These are phyloP conservation scores for Talaromyces islandicus DNA, from an alignment of 2,329 filamentous ascomycete genomes.

Conservation along the genomic window DNA sequence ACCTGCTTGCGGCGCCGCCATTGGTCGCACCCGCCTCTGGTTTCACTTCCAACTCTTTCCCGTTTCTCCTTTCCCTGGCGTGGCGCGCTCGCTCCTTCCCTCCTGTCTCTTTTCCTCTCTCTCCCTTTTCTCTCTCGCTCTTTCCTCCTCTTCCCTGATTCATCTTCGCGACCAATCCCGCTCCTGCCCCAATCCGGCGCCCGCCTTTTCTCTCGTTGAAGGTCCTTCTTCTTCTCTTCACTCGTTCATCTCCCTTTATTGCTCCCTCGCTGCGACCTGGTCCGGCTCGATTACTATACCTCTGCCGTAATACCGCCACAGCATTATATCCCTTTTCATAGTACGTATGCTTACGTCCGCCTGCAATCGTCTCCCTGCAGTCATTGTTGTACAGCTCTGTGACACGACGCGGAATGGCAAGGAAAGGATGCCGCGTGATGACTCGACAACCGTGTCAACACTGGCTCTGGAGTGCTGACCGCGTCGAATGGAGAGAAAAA, in stretches of 20 bases:
- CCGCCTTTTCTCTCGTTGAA: constrained; percentile 27
- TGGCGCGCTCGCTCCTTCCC: constrained; percentile 3
- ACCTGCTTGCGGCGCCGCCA: background rate
- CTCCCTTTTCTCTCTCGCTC: constrained; percentile 2
- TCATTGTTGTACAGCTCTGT: background rate
- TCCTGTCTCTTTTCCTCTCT: constrained; percentile 1
- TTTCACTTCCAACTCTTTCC: constrained; percentile 2
- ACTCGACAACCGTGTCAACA: constrained; percentile 3
- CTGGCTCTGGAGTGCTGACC: constrained; percentile 6
- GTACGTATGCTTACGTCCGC: background rate
- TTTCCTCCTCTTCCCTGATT: constrained; percentile 3
- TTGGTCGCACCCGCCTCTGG: constrained; percentile 4
- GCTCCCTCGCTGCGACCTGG: constrained; percentile 21
- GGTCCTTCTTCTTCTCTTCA: constrained; percentile 20
- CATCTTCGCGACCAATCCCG: constrained; percentile 4
- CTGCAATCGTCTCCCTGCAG: background rate
- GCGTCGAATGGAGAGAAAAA: background rate
- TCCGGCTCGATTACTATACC: constrained; percentile 13
- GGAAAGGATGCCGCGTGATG: background rate
- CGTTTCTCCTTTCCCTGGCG: background rate
- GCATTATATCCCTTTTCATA: background rate
- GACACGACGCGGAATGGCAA: background rate
- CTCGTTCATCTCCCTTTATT: constrained; percentile 25
- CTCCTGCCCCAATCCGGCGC: constrained; percentile 21
- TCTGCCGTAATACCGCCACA: constrained; percentile 9